Conservation (phyloP, 768 basidiomycete species). For the Myochromella boudieri region DNA sequence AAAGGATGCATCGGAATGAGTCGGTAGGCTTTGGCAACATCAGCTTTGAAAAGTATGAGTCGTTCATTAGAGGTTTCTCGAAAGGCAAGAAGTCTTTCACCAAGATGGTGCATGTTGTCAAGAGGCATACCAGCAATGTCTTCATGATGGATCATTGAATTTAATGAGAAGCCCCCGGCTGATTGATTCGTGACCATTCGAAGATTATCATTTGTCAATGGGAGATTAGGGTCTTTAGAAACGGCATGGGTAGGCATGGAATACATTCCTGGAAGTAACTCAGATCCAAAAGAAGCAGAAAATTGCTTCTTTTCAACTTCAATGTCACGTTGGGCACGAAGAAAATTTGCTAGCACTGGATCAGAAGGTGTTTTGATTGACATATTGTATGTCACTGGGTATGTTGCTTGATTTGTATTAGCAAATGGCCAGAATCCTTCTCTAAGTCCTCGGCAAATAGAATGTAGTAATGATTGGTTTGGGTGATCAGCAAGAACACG, state of each 20-base stretch:
- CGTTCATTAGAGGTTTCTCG: conserved; percentile 10
- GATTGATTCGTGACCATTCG: conserved; percentile 40
- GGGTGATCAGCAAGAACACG: conserved; percentile 32
- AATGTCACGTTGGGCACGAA: conserved; percentile 24
- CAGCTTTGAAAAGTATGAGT: conserved; percentile 33
- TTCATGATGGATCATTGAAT: conserved; percentile 29
- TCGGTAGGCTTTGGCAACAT: conserved; percentile 35
- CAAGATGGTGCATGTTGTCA: conserved; percentile 33
- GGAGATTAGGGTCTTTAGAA: no score
- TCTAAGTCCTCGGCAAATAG: conserved; percentile 25
- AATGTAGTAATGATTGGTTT: conserved; percentile 36
- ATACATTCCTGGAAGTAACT: conserved; percentile 45
- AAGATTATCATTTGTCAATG: conserved; percentile 27
- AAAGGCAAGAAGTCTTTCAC: conserved; percentile 17
- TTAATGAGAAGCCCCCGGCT: conserved; percentile 29
- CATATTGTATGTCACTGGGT: conserved; percentile 22
- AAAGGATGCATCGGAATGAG: conserved; percentile 24
- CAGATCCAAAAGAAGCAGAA: conserved; percentile 30
- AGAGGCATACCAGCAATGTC: conserved; percentile 25
- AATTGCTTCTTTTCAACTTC: conserved; percentile 24
- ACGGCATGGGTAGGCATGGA: conserved; percentile 36
- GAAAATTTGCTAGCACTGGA: conserved; percentile 17
- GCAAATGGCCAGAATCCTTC: conserved; percentile 47
- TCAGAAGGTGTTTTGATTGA: conserved; percentile 8
- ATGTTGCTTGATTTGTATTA: conserved; percentile 16